A percentile compares a stretch with the other conserved stretches of the same genome.
Evolutionary conservation across 2,329 filamentous ascomycete species (phyloP).

Genomic region (Fusarium falciforme): DNA sequence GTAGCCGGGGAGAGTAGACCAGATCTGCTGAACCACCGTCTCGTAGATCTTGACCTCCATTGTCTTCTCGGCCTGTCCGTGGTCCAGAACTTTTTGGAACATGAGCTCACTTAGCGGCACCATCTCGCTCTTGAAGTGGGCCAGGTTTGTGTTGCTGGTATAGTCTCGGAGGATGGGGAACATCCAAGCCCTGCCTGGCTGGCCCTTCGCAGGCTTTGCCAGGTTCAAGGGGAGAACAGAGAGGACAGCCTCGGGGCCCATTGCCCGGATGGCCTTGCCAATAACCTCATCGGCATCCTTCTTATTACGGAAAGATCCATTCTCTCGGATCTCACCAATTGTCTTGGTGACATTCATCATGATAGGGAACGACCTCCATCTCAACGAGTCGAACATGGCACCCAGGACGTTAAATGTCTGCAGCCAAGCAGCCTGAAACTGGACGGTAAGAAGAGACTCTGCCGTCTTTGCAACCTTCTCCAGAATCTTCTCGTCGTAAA

Average conservation of each 20-base stretch:
- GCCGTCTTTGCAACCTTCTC: conserved; percentile 82
- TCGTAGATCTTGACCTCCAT: conserved; percentile 99
- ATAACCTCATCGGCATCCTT: conserved; percentile 94
- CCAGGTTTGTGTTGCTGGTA: conserved; percentile 87
- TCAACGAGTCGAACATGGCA: conserved; percentile 86
- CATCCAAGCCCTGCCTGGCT: conserved; percentile 93
- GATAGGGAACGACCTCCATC: conserved; percentile 86
- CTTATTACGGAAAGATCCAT: conserved; percentile 90
- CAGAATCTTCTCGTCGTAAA: conserved; percentile 91
- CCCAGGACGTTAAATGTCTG: conserved; percentile 92
- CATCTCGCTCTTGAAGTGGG: conserved; percentile 87
- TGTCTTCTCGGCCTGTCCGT: conserved; percentile 85
- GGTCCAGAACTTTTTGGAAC: conserved; percentile 88
- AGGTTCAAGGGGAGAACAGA: conserved; percentile 88
- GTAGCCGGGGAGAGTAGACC: conserved; percentile 93
- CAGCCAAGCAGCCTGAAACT: conserved; percentile 93
- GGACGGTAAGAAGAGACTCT: conserved; percentile 82
- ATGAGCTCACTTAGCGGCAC: conserved; percentile 90
- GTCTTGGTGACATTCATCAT: conserved; percentile 80
- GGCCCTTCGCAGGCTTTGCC: conserved; percentile 77
- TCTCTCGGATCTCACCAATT: conserved; percentile 88
- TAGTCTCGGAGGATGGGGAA: conserved; percentile 90
- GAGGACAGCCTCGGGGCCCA: conserved; percentile 89
- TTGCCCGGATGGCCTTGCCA: conserved; percentile 86
- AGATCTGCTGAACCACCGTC: conserved; percentile 94